Evolutionary conservation across 2,329 filamentous ascomycete genomes (phyloP).

Genomic region (Penicillium sumatraense): DNA sequence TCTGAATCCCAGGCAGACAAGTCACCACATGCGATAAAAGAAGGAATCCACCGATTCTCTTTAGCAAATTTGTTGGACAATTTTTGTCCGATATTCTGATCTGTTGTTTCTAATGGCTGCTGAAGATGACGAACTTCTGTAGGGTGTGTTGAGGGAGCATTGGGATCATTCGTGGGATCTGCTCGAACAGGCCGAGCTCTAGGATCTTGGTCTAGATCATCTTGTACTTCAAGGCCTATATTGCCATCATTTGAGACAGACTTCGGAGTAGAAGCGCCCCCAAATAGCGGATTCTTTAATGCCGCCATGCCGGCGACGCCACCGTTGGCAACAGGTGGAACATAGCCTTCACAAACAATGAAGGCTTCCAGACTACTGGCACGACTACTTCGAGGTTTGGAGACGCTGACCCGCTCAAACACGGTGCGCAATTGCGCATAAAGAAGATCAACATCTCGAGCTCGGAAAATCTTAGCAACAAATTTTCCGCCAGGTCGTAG

Average conservation of each 20-base stretch:
- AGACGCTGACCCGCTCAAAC: conserved; percentile 84
- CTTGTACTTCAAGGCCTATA: conserved; percentile 40
- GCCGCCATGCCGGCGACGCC: conserved; percentile 51
- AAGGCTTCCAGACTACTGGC: conserved; percentile 97
- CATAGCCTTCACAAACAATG: conserved; percentile 92
- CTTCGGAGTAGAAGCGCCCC: conserved; percentile 38
- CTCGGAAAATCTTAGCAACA: conserved; percentile 96
- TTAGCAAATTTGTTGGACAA: conserved; percentile 34
- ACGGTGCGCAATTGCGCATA: conserved; percentile 93
- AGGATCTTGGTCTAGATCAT: conserved; percentile 49
- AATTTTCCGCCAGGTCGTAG: conserved; percentile 93
- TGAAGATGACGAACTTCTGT: conserved; percentile 45
- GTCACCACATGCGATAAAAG: conserved; percentile 96
- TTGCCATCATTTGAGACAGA: conserved; percentile 36
- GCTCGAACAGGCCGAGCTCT: conserved; percentile 12
- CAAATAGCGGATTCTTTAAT: conserved; percentile 45
- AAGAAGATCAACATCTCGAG: conserved; percentile 91
- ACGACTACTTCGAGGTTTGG: conserved; percentile 91
- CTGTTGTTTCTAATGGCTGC: conserved; percentile 31
- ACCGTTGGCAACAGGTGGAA: conserved; percentile 61
- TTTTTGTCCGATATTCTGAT: conserved; percentile 25
- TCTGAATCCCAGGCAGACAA: conserved; percentile 94
- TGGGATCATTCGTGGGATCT: conserved; percentile 1
- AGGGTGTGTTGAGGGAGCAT: conserved; percentile 20
- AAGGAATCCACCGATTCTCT: conserved; percentile 80